These are phyloP conservation scores for Trichoderma aggressivum DNA, from an alignment of 2,329 filamentous ascomycete genomes.

Conservation along the genomic window DNA sequence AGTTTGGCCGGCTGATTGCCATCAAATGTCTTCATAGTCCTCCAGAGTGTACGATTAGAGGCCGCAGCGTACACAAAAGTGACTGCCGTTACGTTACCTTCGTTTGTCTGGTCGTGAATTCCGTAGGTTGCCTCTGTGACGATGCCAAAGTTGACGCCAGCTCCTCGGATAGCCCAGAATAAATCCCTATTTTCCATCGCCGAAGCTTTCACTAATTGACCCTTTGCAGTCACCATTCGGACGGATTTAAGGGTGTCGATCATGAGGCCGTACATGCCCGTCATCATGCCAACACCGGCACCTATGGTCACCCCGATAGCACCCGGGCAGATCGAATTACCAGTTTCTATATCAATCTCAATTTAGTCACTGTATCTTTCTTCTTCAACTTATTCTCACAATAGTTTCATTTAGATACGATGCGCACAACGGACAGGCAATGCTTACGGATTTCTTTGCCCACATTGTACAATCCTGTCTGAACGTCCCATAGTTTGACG, in stretches of 20 bases:
- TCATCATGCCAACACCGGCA: neutral
- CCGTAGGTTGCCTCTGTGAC: constrained; percentile 26
- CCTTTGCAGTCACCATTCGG: neutral
- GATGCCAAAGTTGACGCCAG: constrained; percentile 50
- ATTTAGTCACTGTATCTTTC: neutral
- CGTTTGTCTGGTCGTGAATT: constrained; percentile 16
- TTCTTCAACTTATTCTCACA: neutral
- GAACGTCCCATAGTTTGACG: neutral
- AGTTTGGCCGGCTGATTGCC: neutral
- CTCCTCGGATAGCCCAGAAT: constrained; percentile 48
- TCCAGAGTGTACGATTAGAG: neutral
- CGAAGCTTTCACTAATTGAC: neutral
- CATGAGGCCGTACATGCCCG: neutral
- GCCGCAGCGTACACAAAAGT: neutral
- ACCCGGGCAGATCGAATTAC: neutral
- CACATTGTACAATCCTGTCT: neutral
- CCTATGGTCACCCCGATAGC: neutral
- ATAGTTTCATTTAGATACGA: neutral
- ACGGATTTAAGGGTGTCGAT: neutral
- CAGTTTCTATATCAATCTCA: neutral
- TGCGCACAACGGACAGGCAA: neutral
- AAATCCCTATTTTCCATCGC: constrained; percentile 33
- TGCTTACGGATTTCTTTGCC: neutral
- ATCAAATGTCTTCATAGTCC: neutral
- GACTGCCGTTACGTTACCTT: neutral